Base-by-base conservation (phyloP, 306 rosid genomes). In the Malus sieversii region DNA sequence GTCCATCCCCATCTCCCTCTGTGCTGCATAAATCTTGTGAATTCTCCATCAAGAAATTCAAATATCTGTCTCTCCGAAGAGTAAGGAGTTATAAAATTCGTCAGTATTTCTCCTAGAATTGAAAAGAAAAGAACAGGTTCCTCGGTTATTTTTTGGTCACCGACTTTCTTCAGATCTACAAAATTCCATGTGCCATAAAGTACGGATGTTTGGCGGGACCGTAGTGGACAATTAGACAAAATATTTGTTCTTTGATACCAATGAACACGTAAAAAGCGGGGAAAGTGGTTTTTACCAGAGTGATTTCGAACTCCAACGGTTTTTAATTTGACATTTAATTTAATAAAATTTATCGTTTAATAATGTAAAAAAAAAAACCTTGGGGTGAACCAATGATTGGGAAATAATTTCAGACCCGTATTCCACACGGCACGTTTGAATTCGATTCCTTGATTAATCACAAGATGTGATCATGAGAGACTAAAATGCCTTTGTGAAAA, bases 1-100 rank as follows among this genome's bases (percentile, higher is more conserved):
- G 76, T 65, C 74, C 93, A 66, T 83, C 85, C 46, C 76, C 88
- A 22, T 89, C 90, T 58, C 71, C 83, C 45, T 87, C 93, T 23
- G 40, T 61, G 82, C 33, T 48, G 77, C 74, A 69, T 63, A 81
- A 67, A 40, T 70, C 75, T 27, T 72, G 85, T 53, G 76, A 61
- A 65, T 25, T 70, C 53, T 87, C 91, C 88, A 83, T 33, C 38
- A 75, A 57, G 12, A 18, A 63, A 35, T 7, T 25, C 20, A 10
- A 29, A 20, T 25, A 15, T 58, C 20, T 4, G 8, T 18, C 75
- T n/a, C 42, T 53, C 58, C 25, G 9, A 72, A 58, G 67, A 72
- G 38, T 23, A 20, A 16, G 45, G 8, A 25, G 33, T 35, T 29
- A 4, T 20, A 11, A 20, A 73, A 42, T 40, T 44, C 40, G 77